These are phyloP conservation scores for Lipomyces kockii DNA, from an alignment of 805 yeast genomes.

Conservation along the genomic window DNA sequence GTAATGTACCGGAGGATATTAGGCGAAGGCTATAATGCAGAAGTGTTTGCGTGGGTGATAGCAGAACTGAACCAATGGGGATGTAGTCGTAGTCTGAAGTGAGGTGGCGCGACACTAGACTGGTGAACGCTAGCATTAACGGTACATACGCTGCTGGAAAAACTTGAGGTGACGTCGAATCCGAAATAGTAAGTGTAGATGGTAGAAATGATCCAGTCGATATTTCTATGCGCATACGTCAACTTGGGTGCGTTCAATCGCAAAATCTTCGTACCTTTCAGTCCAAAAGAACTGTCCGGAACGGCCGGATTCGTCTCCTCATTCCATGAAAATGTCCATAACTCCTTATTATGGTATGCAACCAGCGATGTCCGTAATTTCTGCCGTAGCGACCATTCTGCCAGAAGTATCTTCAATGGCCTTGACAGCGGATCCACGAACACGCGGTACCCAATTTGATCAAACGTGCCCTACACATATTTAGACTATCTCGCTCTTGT, in stretches of 20 bases:
- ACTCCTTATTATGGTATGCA: constrained; percentile 29
- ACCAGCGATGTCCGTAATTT: constrained; percentile 26
- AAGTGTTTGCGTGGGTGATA: constrained; percentile 22
- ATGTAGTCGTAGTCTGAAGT: constrained; percentile 31
- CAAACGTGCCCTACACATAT: constrained; percentile 25
- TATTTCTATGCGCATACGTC: constrained; percentile 20
- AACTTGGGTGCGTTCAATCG: neutral
- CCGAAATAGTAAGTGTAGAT: constrained; percentile 29
- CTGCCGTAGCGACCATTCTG: constrained; percentile 34
- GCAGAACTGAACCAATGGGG: constrained; percentile 32
- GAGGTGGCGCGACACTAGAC: constrained; percentile 27
- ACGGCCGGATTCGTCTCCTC: constrained; percentile 22
- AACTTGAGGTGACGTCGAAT: constrained; percentile 22
- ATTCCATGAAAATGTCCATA: constrained; percentile 35
- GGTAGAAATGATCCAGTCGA: constrained; percentile 37
- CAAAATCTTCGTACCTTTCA: constrained; percentile 25
- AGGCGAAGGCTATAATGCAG: constrained; percentile 24
- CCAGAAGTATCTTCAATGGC: constrained; percentile 29
- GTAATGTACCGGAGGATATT: constrained; percentile 30
- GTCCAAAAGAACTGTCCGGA: constrained; percentile 31
- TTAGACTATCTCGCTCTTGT: neutral
- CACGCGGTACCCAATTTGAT: constrained; percentile 34
- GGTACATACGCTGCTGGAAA: constrained; percentile 37
- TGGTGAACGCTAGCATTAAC: constrained; percentile 29
- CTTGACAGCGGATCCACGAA: constrained; percentile 34